Percentiles rank a stretch among this genome's conserved stretches.
These are phyloP conservation scores for Murraya paniculata DNA, from an alignment of 345 rosid genomes.

Conservation along the genomic window DNA sequence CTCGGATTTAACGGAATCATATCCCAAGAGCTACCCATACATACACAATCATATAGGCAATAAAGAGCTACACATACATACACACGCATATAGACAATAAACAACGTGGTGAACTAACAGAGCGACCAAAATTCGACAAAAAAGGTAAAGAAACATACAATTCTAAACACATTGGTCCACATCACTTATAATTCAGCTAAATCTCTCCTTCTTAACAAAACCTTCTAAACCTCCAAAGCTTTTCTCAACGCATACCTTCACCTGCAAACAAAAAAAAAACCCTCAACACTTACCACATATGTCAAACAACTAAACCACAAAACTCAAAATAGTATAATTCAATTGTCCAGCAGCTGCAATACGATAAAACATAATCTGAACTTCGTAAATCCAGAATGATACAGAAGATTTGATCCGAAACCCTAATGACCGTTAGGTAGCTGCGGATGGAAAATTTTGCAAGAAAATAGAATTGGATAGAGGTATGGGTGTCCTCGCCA, in stretches of 20 bases:
- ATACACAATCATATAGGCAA: too few species aligned
- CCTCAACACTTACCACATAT: background rate
- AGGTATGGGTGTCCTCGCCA: background rate
- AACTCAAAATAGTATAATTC: background rate
- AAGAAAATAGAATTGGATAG: background rate
- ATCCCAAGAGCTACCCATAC: background rate
- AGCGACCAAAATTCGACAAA: background rate
- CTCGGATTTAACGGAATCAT: background rate
- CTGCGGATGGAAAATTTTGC: background rate
- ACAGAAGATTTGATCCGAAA: background rate
- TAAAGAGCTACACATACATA: background rate
- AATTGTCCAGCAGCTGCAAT: background rate
- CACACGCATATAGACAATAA: background rate
- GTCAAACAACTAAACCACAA: background rate
- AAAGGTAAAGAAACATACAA: conserved; percentile 40
- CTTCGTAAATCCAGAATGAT: background rate
- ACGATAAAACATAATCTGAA: background rate
- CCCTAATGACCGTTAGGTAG: background rate
- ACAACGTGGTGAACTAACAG: background rate
- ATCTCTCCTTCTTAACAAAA: background rate
- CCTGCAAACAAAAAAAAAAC: conserved; percentile 8
- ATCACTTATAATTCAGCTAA: conserved; percentile 33
- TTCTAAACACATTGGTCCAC: conserved; percentile 93
- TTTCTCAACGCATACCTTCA: background rate
- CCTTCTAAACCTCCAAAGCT: conserved; percentile 8